Evolutionary conservation across 228 moss, liverwort and hornwort species (phyloP).

Genomic region (Sphagnum fallax): DNA sequence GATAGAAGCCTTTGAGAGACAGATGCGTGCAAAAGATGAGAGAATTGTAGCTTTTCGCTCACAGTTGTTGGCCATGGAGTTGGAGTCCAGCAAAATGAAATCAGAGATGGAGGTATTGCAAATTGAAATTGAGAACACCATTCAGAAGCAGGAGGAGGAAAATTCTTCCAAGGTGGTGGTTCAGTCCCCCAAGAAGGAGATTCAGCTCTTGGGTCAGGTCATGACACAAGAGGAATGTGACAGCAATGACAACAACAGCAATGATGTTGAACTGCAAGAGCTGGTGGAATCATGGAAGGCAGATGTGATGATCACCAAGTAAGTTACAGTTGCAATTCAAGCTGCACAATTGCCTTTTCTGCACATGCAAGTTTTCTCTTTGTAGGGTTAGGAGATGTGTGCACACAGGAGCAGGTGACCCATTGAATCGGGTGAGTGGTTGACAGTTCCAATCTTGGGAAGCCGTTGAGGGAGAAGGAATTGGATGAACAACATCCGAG

Average conservation of each 20-base stretch:
- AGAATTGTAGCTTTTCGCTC: slow-evolving; percentile 27
- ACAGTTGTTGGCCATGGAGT: slow-evolving; percentile 24
- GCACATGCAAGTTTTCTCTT: slow-evolving; percentile 16
- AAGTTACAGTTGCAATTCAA: background rate
- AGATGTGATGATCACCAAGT: slow-evolving; percentile 16
- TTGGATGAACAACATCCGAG: slow-evolving; percentile 12
- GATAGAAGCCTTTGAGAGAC: slow-evolving; percentile 39
- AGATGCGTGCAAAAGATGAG: slow-evolving; percentile 39
- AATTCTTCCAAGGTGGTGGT: too few species aligned
- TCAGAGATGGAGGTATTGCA: slow-evolving; percentile 6
- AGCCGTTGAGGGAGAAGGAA: slow-evolving; percentile 18
- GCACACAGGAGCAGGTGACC: too few species aligned
- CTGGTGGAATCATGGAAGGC: slow-evolving; percentile 6
- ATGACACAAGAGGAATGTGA: too few species aligned
- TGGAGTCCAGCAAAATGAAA: slow-evolving; percentile 11
- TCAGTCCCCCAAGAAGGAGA: too few species aligned
- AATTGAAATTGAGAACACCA: background rate
- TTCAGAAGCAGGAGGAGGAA: too few species aligned
- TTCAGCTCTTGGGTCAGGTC: too few species aligned
- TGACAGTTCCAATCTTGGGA: slow-evolving; percentile 4
- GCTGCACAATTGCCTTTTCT: too few species aligned
- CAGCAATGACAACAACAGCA: too few species aligned
- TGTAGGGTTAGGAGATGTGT: background rate
- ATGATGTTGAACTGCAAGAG: background rate
- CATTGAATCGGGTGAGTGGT: too few species aligned